These are phyloP conservation scores for Sclerospora graminicola DNA, from an alignment of 352 stramenopile genomes.

Conservation along the genomic window DNA sequence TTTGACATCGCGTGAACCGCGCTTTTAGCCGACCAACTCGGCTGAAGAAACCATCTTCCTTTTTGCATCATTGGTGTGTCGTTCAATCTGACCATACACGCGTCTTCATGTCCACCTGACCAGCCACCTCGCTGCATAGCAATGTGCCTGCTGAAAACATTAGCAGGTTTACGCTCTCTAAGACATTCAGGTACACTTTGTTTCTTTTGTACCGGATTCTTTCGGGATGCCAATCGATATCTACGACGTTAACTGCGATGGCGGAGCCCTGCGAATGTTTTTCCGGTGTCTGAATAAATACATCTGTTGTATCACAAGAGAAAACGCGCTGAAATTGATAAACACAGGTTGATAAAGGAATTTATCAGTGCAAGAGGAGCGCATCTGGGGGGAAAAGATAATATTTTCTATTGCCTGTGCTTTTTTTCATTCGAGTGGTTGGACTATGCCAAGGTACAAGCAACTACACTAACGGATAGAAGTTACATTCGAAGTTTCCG, in stretches of 20 bases:
- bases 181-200: slow-evolving; percentile 99
- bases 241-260: slow-evolving; percentile 90
- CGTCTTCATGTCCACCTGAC: slow-evolving; percentile 97
- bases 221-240: slow-evolving; percentile 98
- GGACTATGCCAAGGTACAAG: too few relatives aligned
- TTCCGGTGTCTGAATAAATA: slow-evolving; percentile 97
- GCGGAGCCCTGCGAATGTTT: slow-evolving; percentile 89
- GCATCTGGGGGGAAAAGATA: too few relatives aligned
- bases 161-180: slow-evolving; percentile 96
- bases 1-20: too few relatives aligned
- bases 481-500: too few relatives aligned
- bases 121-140: slow-evolving; percentile 97
- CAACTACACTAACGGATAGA: too few relatives aligned
- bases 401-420: too few relatives aligned
- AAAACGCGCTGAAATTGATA: too few relatives aligned
- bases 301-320: too few relatives aligned
- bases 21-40: slow-evolving; percentile 92
- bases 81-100: slow-evolving; percentile 98
- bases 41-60: slow-evolving; percentile 77
- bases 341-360: too few relatives aligned
- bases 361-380: too few relatives aligned
- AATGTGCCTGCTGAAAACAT: slow-evolving; percentile 97
- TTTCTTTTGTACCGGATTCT: slow-evolving; percentile 99
- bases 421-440: too few relatives aligned
- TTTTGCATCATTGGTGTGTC: slow-evolving; percentile 99